Conservation (phyloP, 805 yeast genomes). For the Lachancea sp. region DNA sequence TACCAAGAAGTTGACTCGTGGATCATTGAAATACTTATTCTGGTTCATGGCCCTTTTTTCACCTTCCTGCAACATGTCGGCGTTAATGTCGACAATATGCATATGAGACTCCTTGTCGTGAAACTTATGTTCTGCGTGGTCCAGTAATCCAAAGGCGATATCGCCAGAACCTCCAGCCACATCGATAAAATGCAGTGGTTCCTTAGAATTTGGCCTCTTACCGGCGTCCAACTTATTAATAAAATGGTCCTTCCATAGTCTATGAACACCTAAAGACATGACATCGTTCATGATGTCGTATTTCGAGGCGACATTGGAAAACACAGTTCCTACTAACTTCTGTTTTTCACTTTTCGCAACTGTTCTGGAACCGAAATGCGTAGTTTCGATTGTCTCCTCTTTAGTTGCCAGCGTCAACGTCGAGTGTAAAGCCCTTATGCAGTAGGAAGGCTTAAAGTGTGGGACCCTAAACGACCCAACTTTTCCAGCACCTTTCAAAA, state of each 20-base stretch:
- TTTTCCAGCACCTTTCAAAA: background rate
- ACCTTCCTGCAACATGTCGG: constrained; percentile 95
- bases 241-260: constrained; percentile 91
- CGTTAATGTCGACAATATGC: constrained; percentile 91
- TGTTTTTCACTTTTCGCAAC: constrained; percentile 79
- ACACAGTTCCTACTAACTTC: constrained; percentile 75
- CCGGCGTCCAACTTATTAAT: constrained; percentile 89
- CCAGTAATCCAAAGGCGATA: constrained; percentile 90
- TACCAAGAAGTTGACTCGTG: constrained; percentile 70
- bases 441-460: background rate
- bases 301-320: constrained; percentile 88
- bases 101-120: constrained; percentile 71
- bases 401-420: background rate
- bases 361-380: constrained; percentile 89
- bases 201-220: constrained; percentile 69
- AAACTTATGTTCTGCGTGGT: constrained; percentile 75
- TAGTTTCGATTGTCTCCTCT: constrained; percentile 37
- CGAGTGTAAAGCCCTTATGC: constrained; percentile 4
- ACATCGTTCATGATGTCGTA: constrained; percentile 98
- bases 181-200: constrained; percentile 82
- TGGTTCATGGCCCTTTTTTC: constrained; percentile 61
- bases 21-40: constrained; percentile 45
- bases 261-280: constrained; percentile 92
- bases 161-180: constrained; percentile 99
- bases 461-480: background rate